phyloP scores from a whole-genome alignment of 768 basidiomycete species.

The Lepiota brunneoincarnata region DNA sequence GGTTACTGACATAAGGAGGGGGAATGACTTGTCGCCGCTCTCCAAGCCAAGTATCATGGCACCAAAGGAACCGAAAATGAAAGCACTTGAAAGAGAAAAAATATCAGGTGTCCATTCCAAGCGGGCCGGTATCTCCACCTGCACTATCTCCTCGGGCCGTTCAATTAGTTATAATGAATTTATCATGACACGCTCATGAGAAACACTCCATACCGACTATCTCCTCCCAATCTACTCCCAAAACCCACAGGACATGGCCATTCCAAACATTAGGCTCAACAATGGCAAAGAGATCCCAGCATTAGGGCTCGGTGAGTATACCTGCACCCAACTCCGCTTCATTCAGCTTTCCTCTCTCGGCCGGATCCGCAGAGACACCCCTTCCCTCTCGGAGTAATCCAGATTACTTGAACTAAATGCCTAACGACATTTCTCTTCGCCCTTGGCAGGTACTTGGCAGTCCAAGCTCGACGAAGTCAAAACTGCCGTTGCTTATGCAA shows the following conservation, averaged over 20 bases:
- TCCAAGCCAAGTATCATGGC: no score
- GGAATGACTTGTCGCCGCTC: no score
- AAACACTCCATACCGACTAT: no score
- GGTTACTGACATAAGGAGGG: no score
- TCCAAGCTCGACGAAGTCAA: constrained; percentile 70
- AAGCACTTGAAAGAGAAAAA: no score
- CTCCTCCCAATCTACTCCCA: no score
- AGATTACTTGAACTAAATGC: constrained; percentile 8
- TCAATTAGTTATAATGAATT: no score
- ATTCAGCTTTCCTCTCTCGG: background rate
- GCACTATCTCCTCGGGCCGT: no score
- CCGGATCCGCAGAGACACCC: constrained; percentile 15
- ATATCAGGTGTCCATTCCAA: no score
- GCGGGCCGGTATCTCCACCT: no score
- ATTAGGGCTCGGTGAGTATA: constrained; percentile 51
- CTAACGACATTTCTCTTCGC: background rate
- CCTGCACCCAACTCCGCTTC: background rate
- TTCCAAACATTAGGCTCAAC: constrained; percentile 57
- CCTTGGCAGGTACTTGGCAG: constrained; percentile 72
- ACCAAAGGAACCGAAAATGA: no score
- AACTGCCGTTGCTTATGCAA: constrained; percentile 67
- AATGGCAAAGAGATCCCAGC: constrained; percentile 54
- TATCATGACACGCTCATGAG: no score
- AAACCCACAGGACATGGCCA: background rate
- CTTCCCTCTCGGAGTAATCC: background rate